phyloP scores from a whole-genome alignment of 225 moss, liverwort and hornwort species.

The Pseudisothecium myosuroides region DNA sequence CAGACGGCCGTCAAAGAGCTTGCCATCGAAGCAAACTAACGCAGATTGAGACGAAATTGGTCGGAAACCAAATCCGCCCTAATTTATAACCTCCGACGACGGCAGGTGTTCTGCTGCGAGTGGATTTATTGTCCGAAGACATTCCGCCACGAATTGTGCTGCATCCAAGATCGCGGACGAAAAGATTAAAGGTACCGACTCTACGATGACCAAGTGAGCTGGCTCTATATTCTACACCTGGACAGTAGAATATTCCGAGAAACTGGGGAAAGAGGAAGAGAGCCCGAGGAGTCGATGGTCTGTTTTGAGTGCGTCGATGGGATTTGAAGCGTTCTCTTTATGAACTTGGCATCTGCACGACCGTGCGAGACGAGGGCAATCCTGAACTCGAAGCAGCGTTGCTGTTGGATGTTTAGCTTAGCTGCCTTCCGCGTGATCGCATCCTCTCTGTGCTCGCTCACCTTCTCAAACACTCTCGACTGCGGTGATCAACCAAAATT shows the following conservation, averaged over 20 bases:
- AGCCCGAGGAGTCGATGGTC: background rate
- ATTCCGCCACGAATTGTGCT: background rate
- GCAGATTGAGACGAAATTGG: background rate
- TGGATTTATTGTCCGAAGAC: background rate
- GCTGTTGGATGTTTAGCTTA: background rate
- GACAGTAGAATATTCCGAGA: background rate
- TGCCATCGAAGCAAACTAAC: background rate
- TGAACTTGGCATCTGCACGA: background rate
- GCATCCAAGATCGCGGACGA: background rate
- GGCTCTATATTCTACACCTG: background rate
- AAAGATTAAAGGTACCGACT: background rate
- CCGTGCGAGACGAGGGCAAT: background rate
- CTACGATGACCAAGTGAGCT: background rate
- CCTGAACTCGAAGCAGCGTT: background rate
- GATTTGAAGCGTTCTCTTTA: background rate
- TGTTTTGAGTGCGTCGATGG: background rate
- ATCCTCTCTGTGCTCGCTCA: background rate
- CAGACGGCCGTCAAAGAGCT: background rate
- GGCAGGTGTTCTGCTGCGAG: background rate
- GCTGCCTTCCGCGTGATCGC: background rate
- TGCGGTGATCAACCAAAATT: background rate
- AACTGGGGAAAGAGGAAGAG: background rate
- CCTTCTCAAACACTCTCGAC: background rate
- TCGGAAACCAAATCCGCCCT: background rate
- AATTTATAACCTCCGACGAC: background rate